phyloP scores from a whole-genome alignment of 768 basidiomycete species.

The Rickenella mellea region DNA sequence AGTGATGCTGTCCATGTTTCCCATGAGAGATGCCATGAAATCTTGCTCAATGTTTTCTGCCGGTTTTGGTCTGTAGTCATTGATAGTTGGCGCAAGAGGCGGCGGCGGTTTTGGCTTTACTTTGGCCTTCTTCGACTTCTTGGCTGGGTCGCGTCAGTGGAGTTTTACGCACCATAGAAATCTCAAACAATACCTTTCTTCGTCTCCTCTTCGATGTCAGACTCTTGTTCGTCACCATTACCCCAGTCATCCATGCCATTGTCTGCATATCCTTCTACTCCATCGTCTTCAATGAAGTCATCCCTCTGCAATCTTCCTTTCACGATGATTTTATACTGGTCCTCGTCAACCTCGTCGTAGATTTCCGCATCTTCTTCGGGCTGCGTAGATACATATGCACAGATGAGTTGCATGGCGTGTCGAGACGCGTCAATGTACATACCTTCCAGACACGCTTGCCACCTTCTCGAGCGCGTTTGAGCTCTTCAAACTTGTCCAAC shows the following conservation, averaged over 20 bases:
- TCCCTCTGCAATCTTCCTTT: slow-evolving; percentile 71
- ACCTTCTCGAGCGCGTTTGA: slow-evolving; percentile 50
- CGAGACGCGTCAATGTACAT: slow-evolving; percentile 12
- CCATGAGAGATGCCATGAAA: slow-evolving; percentile 79
- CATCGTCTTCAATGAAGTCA: slow-evolving; percentile 96
- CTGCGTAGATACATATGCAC: slow-evolving; percentile 12
- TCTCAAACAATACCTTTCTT: too few species aligned
- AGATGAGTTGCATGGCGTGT: slow-evolving; percentile 8
- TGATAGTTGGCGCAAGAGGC: slow-evolving; percentile 53
- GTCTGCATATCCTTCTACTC: slow-evolving; percentile 84
- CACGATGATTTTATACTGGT: slow-evolving; percentile 82
- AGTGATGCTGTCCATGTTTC: slow-evolving; percentile 48
- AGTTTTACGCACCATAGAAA: slow-evolving; percentile 6
- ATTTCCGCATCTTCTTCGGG: slow-evolving; percentile 55
- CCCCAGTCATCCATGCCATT: slow-evolving; percentile 96
- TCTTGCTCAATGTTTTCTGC: slow-evolving; percentile 78
- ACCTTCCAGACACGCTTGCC: slow-evolving; percentile 54
- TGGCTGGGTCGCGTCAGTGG: not conserved
- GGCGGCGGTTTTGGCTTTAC: slow-evolving; percentile 40
- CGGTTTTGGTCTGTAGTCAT: slow-evolving; percentile 69
- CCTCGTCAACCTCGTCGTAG: slow-evolving; percentile 87
- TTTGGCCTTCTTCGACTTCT: slow-evolving; percentile 26
- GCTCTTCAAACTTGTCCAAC: slow-evolving; percentile 45
- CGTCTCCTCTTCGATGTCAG: slow-evolving; percentile 47
- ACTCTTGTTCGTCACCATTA: slow-evolving; percentile 44